A percentile compares a stretch with the other conserved stretches of the same genome.
phyloP scores from a whole-genome alignment of 1,139 yeast genomes.

The Candida labiduridarum region DNA sequence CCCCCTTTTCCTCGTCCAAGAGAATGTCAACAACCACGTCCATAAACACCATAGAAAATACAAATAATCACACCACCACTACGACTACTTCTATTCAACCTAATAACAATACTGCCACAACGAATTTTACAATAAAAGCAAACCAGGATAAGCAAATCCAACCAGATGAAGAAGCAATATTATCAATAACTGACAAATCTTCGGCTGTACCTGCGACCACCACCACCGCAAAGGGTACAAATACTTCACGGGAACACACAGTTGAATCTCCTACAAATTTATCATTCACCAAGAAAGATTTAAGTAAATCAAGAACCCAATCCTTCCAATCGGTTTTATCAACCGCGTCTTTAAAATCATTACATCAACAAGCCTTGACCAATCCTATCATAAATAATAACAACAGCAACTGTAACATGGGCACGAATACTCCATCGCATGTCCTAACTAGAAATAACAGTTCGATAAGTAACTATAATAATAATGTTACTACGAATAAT shows the following conservation, averaged over 20 bases:
- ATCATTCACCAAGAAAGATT: constrained; percentile 55
- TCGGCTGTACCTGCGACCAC: neutral
- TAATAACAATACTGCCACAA: neutral
- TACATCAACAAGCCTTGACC: constrained; percentile 32
- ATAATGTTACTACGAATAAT: constrained; percentile 17
- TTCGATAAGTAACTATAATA: constrained; percentile 16
- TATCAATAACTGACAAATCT: constrained; percentile 2
- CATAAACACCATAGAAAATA: constrained; percentile 3
- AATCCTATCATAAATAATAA: constrained; percentile 4
- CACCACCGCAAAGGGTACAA: neutral
- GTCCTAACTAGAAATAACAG: constrained; percentile 27
- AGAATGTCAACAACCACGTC: constrained; percentile 6
- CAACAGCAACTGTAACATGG: constrained; percentile 11
- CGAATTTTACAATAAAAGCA: constrained; percentile 2
- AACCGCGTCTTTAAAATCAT: constrained; percentile 57
- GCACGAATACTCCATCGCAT: constrained; percentile 13
- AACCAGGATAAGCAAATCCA: neutral
- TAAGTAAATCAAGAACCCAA: constrained; percentile 55
- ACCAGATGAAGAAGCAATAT: neutral
- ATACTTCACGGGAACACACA: neutral
- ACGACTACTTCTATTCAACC: neutral
- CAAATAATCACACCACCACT: neutral
- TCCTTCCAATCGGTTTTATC: constrained; percentile 68
- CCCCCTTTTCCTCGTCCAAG: neutral
- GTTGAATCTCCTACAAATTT: constrained; percentile 24